Evolutionary conservation across 345 rosid species (phyloP).

Genomic region (Populus ilicifolia): DNA sequence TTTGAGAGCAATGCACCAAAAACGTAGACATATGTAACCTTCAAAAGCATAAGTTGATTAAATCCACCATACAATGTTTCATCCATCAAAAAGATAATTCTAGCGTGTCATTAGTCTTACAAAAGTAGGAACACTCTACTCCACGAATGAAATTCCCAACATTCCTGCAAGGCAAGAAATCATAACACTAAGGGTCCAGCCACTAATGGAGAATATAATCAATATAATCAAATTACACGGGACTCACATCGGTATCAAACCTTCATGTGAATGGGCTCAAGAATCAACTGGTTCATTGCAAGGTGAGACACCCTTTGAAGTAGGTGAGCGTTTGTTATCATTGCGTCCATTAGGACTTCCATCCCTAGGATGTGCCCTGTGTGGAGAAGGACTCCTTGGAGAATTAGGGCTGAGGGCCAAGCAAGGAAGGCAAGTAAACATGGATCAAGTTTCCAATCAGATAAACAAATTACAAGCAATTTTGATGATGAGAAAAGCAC

Average conservation of each 20-base stretch:
- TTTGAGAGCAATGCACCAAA: background rate
- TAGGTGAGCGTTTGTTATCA: conserved; percentile 34
- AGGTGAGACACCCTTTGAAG: conserved; percentile 45
- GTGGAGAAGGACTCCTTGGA: conserved; percentile 30
- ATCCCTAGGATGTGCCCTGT: conserved; percentile 28
- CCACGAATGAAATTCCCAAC: background rate
- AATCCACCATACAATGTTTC: background rate
- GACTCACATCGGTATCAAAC: conserved; percentile 42
- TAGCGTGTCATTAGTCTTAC: background rate
- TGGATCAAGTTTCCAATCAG: background rate
- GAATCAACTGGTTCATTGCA: conserved; percentile 31
- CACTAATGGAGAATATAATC: background rate
- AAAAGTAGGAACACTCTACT: background rate
- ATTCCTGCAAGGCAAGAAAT: background rate
- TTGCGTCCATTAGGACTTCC: conserved; percentile 40
- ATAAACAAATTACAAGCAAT: background rate
- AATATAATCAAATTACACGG: background rate
- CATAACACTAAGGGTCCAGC: background rate
- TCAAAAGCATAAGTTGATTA: background rate
- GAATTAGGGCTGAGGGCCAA: conserved; percentile 40
- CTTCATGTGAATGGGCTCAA: conserved; percentile 44
- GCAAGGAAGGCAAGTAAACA: conserved; percentile 45
- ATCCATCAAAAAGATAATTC: background rate
- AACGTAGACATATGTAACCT: background rate
- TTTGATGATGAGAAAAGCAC: background rate